Base-by-base conservation (phyloP, 495 filamentous ascomycete species). In the Pyronema omphalodes region DNA sequence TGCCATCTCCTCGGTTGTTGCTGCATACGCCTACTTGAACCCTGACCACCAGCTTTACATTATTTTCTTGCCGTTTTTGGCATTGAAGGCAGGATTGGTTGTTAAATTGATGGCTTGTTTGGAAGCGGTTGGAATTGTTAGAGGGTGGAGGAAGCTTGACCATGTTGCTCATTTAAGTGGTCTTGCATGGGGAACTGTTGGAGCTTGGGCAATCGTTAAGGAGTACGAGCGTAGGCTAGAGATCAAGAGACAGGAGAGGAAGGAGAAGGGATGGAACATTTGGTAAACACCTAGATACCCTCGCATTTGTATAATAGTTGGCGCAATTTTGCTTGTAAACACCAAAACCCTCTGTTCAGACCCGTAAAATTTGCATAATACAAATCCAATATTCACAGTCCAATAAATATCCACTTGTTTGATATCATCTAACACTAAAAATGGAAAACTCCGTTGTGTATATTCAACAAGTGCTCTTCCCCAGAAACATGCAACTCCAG, bases 81-180 rank as follows among this genome's bases (percentile, higher is more conserved):
- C 70, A 9, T 66, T 80, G 9, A 70, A 74, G 52, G 74, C 73
- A 0, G 59, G 75, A 18, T 62, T 64, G 1, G 70, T 79, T 41
- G 57, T 80, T 29, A 69, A 66, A 7, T 46, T 74, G 37, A 58
- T 74, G 40, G 66, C 74, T 2, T 67, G 64, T 7, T 9, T 73
- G 7, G 76, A 81, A 53, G 51, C 79, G 3, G 46, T 73, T 3
- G 70, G 65, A 11, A 48, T 76, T 49, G 51, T 71, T 34, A 68
- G 62, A 46, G 57, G 54, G 6, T 58, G 59, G 58, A 65, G 49
- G 61, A 57, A 41, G 14, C 66, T 84, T 43, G 85, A 93, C 59
- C 69, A 87, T 52, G 72, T 71, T 44, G 80, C 81, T n/a, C 86
- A 93, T 71, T 58, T 89, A 33, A 78, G 76, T 19, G 86, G 86